These are phyloP conservation scores for Hanseniaspora taiwanica DNA, from an alignment of 805 yeast species.

Conservation along the genomic window DNA sequence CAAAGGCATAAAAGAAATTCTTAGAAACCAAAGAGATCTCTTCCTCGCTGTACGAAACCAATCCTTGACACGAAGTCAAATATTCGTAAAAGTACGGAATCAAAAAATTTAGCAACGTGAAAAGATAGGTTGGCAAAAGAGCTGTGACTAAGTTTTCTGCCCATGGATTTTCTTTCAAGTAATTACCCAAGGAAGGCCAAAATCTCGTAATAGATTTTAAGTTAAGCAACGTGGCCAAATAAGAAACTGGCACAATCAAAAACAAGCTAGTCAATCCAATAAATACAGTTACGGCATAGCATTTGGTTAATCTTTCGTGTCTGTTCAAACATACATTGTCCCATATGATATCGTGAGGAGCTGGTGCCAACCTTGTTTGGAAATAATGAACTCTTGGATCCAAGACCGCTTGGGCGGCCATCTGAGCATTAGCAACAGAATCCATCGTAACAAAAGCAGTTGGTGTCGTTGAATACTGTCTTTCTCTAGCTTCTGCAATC, in stretches of 20 bases:
- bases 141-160: conserved; percentile 75
- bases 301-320: conserved; percentile 50
- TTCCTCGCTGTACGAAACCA: conserved; percentile 82
- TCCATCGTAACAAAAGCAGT: conserved; percentile 93
- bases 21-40: conserved; percentile 82
- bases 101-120: conserved; percentile 67
- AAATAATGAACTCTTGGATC: conserved; percentile 80
- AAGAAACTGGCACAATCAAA: conserved; percentile 72
- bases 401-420: conserved; percentile 89
- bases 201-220: conserved; percentile 62
- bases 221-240: conserved; percentile 71
- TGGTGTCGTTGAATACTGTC: conserved; percentile 71
- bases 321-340: conserved; percentile 73
- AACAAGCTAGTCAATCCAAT: conserved; percentile 46
- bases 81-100: conserved; percentile 81
- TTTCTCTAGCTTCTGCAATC: conserved; percentile 47
- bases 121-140: conserved; percentile 79
- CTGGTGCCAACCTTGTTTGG: conserved; percentile 80
- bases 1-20: conserved; percentile 89
- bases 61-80: conserved; percentile 76
- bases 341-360: conserved; percentile 94
- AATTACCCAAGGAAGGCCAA: conserved; percentile 70
- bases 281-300: conserved; percentile 25
- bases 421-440: conserved; percentile 88
- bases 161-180: conserved; percentile 52